phyloP scores from a whole-genome alignment of 2,329 filamentous ascomycete species.

The Fusarium sp. region DNA sequence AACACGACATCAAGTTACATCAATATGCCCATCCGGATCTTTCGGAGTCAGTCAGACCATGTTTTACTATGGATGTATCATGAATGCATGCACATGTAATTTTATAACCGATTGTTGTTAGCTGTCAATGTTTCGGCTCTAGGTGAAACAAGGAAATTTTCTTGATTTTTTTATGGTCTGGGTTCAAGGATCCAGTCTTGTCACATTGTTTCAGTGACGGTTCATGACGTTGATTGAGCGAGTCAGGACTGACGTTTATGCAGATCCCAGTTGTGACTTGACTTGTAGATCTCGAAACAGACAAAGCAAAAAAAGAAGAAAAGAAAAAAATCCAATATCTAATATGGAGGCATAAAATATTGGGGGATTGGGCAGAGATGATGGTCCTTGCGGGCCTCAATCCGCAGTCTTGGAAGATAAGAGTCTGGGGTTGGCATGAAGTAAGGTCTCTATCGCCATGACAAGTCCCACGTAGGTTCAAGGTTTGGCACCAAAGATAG shows the following conservation, averaged over 20 bases:
- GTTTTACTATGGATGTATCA: no score
- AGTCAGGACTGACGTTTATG: constrained; percentile 18
- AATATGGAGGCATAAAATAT: background rate
- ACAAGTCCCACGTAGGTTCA: no score
- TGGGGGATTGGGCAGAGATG: background rate
- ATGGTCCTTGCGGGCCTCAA: background rate
- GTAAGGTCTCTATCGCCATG: no score
- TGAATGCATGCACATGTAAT: background rate
- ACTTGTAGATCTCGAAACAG: background rate
- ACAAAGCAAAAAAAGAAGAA: background rate
- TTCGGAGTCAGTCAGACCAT: constrained; percentile 27
- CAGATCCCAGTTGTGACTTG: constrained; percentile 13
- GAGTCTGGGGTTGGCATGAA: background rate
- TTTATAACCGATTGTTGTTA: background rate
- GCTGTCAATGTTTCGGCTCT: background rate
- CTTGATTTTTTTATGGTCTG: constrained; percentile 19
- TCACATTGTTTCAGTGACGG: constrained; percentile 16
- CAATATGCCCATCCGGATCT: constrained; percentile 26
- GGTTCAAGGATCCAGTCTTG: constrained; percentile 22
- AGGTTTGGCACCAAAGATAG: constrained; percentile 5
- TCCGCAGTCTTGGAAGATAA: background rate
- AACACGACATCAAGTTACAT: constrained; percentile 1
- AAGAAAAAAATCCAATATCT: background rate
- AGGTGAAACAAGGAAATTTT: constrained; percentile 24
- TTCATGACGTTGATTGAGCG: constrained; percentile 28